A percentile compares a stretch with the other conserved stretches of the same genome.
Evolutionary conservation across 2,329 filamentous ascomycete species (phyloP).

Genomic region (Phialemoniopsis sp.): DNA sequence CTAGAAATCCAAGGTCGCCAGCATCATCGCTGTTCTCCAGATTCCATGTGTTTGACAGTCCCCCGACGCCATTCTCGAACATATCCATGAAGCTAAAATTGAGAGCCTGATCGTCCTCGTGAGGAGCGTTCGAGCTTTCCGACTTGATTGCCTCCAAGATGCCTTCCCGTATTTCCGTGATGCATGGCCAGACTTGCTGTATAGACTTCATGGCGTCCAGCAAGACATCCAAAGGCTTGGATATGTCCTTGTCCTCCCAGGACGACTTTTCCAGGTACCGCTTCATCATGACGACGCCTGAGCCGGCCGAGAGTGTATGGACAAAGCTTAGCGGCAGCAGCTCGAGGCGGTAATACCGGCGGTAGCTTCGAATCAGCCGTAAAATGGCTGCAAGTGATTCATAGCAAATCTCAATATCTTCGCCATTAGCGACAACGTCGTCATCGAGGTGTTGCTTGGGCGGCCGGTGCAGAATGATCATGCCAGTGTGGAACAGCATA

Average conservation of each 20-base stretch:
- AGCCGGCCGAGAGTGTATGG: slow-evolving; percentile 42
- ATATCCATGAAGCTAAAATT: too few species aligned
- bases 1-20: too few species aligned
- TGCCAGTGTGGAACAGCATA: slow-evolving; percentile 45
- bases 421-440: slow-evolving; percentile 29
- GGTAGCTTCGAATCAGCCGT: slow-evolving; percentile 37
- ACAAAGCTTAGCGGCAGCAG: slow-evolving; percentile 42
- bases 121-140: too few species aligned
- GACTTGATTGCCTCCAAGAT: too few species aligned
- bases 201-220: slow-evolving; percentile 49
- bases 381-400: slow-evolving; percentile 40
- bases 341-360: slow-evolving; percentile 36
- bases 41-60: too few species aligned
- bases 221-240: too few species aligned
- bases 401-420: slow-evolving; percentile 46
- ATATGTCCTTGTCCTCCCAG: slow-evolving; percentile 39
- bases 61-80: too few species aligned
- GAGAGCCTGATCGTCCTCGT: too few species aligned
- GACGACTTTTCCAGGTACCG: slow-evolving; percentile 32
- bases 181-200: slow-evolving; percentile 42
- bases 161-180: slow-evolving; percentile 34
- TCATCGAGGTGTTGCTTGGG: slow-evolving; percentile 37
- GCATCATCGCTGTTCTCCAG: too few species aligned
- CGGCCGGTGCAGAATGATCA: slow-evolving; percentile 47
- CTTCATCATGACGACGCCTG: slow-evolving; percentile 41